Evolutionary conservation across 2,329 filamentous ascomycete species (phyloP).

Genomic region (Xylariaceae sp.): DNA sequence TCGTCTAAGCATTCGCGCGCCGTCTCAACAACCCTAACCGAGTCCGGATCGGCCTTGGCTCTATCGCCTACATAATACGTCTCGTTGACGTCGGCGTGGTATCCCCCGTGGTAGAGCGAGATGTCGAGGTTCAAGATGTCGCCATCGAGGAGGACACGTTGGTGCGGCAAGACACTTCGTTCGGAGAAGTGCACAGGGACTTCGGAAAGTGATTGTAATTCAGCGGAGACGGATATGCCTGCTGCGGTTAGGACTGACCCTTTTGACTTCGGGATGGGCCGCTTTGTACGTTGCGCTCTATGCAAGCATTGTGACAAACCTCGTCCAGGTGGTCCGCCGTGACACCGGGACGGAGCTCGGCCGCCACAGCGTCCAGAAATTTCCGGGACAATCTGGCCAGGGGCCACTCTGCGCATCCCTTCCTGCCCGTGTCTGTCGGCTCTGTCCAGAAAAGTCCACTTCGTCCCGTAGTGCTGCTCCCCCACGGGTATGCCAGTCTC

Average conservation of each 20-base stretch:
- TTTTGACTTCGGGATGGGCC: neutral
- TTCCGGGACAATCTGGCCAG: slow-evolving; percentile 82
- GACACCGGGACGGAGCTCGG: slow-evolving; percentile 79
- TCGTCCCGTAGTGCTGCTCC: slow-evolving; percentile 63
- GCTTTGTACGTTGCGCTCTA: slow-evolving; percentile 76
- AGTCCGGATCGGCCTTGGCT: slow-evolving; percentile 75
- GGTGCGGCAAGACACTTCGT: slow-evolving; percentile 98
- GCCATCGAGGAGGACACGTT: slow-evolving; percentile 79
- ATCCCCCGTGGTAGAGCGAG: slow-evolving; percentile 87
- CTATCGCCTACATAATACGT: slow-evolving; percentile 96
- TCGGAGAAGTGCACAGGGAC: slow-evolving; percentile 92
- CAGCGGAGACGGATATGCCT: slow-evolving; percentile 92
- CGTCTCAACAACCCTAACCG: slow-evolving; percentile 85
- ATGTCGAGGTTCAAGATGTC: slow-evolving; percentile 98
- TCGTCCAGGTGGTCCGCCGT: slow-evolving; percentile 95
- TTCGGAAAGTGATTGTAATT: slow-evolving; percentile 98
- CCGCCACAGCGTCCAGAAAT: slow-evolving; percentile 88
- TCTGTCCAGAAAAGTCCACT: slow-evolving; percentile 75
- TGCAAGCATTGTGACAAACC: slow-evolving; percentile 87
- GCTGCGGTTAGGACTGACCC: slow-evolving; percentile 10
- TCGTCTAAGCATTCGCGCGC: slow-evolving; percentile 82
- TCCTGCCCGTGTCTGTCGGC: slow-evolving; percentile 74
- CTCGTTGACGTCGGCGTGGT: slow-evolving; percentile 95
- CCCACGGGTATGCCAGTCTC: slow-evolving; percentile 70
- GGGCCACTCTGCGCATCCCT: slow-evolving; percentile 88